Evolutionary conservation across 352 stramenopile genomes (phyloP).

Genomic region (Halophytophthora batemanensis): DNA sequence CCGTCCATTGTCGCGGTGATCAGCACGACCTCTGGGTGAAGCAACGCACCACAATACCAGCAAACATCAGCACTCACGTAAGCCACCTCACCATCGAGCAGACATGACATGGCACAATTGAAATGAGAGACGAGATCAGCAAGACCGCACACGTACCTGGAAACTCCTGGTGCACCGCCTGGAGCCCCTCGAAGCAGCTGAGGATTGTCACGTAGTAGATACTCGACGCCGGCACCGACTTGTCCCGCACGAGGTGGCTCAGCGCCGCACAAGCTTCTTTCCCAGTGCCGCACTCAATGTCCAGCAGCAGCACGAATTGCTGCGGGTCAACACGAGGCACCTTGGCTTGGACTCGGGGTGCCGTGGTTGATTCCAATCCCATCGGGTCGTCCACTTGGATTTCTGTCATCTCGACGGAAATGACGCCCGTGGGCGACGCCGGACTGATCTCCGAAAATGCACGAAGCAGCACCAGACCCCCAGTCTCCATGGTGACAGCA

Average conservation of each 20-base stretch:
- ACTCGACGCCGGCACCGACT: slow-evolving; percentile 19
- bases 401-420: neutral
- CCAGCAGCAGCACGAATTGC: slow-evolving; percentile 40
- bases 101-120: no score
- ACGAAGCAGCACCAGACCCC: no score
- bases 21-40: neutral
- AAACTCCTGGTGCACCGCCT: slow-evolving; percentile 39
- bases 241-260: slow-evolving; percentile 33
- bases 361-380: neutral
- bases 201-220: slow-evolving; percentile 64
- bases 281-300: slow-evolving; percentile 44
- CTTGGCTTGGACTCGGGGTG: slow-evolving; percentile 17
- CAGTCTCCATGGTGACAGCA: no score
- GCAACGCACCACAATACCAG: neutral
- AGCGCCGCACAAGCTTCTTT: slow-evolving; percentile 33
- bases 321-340: slow-evolving; percentile 22
- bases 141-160: slow-evolving; percentile 26
- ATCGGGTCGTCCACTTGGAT: no score
- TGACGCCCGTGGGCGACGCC: no score
- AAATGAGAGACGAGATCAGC: neutral
- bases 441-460: no score
- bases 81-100: neutral
- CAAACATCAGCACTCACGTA: no score
- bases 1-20: slow-evolving; percentile 47
- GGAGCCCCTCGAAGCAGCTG: slow-evolving; percentile 36